Evolutionary conservation across 805 yeast species (phyloP).

Genomic region (Torulaspora gathmanii): DNA sequence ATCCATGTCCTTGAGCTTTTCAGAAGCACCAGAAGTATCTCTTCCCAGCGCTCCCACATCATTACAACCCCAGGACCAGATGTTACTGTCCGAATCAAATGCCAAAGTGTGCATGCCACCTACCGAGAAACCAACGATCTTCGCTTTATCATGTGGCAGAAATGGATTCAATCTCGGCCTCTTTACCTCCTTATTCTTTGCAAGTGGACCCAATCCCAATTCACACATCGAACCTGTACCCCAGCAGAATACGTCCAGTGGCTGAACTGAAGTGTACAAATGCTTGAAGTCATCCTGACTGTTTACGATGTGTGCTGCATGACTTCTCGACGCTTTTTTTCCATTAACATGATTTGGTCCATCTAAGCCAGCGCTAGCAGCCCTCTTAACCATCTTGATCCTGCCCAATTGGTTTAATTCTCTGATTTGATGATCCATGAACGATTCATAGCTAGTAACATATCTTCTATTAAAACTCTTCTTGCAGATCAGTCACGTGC

Average conservation of each 20-base stretch:
- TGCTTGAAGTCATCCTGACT: constrained; percentile 35
- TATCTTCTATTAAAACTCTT: constrained; percentile 1
- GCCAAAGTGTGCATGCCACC: constrained; percentile 97
- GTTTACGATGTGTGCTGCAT: constrained; percentile 26
- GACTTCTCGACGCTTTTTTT: constrained; percentile 22
- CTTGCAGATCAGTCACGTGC: not conserved
- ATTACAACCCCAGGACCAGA: constrained; percentile 99
- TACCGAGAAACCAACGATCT: constrained; percentile 80
- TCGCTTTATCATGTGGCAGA: constrained; percentile 55
- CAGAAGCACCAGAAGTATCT: constrained; percentile 63
- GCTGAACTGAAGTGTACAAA: constrained; percentile 34
- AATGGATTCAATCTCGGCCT: constrained; percentile 89
- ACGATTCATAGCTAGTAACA: not conserved
- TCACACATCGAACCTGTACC: constrained; percentile 98
- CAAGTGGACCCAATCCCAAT: constrained; percentile 93
- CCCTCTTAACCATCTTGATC: constrained; percentile 27
- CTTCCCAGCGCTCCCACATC: constrained; percentile 91
- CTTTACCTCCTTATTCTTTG: constrained; percentile 87
- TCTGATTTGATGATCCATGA: not conserved
- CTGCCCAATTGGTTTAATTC: not conserved
- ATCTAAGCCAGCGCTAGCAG: constrained; percentile 15
- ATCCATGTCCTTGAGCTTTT: constrained; percentile 63
- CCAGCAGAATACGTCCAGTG: constrained; percentile 82
- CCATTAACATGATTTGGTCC: constrained; percentile 10
- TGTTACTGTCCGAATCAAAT: constrained; percentile 61